Evolutionary conservation across 202 grass and related monocot species (phyloP).

Genomic region (Miscanthus sacchariflorus): DNA sequence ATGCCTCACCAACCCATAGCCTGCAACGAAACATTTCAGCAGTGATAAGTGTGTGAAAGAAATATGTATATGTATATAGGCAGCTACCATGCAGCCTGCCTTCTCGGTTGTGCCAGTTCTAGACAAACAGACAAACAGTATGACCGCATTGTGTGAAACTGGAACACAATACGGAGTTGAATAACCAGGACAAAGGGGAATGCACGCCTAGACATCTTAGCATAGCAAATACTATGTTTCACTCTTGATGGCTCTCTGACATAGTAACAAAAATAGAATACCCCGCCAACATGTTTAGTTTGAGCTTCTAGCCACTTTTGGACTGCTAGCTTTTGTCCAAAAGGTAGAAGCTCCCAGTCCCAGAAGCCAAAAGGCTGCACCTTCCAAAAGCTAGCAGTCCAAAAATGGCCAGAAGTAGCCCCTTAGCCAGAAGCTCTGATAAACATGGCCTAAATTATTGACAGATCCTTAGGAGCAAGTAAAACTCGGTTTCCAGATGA

Average conservation of each 20-base stretch:
- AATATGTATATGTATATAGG: not conserved
- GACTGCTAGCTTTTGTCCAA: not conserved
- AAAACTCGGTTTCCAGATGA: not conserved
- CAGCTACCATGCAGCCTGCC: not conserved
- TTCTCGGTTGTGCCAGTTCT: not conserved
- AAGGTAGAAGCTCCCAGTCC: not conserved
- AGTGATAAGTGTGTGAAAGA: not conserved
- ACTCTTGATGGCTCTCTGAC: not conserved
- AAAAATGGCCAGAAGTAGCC: not conserved
- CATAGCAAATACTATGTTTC: too few species aligned
- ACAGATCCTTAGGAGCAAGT: not conserved
- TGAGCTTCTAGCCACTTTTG: not conserved
- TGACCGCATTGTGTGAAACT: not conserved
- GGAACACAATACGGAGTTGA: not conserved
- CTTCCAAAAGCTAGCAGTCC: too few species aligned
- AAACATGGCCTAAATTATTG: not conserved
- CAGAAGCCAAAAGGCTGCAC: not conserved
- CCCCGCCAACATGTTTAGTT: too few species aligned
- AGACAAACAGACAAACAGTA: not conserved
- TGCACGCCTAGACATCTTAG: too few species aligned
- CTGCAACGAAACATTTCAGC: slow-evolving; percentile 24
- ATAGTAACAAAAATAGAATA: too few species aligned
- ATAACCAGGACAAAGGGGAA: not conserved
- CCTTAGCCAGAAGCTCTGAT: not conserved
- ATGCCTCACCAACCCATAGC: not conserved